Evolutionary conservation across 192 early-diverging fungal species (phyloP).

Genomic region (Linnemannia zychae): DNA sequence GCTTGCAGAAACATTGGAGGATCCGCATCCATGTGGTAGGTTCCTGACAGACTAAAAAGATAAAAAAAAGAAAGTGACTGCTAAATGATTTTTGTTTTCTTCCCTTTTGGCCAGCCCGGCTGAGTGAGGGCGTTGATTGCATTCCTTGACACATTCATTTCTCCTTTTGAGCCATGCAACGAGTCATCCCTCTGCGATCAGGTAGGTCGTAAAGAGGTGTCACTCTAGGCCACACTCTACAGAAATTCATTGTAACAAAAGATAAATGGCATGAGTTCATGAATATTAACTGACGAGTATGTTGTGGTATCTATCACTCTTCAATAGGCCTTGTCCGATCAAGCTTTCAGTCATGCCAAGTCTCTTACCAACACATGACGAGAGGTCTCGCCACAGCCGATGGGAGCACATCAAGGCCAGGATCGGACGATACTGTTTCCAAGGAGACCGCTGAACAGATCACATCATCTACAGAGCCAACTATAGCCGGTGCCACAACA

Average conservation of each 20-base stretch:
- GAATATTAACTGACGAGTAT: neutral
- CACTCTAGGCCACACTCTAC: neutral
- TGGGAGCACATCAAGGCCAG: neutral
- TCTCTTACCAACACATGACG: neutral
- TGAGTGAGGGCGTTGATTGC: neutral
- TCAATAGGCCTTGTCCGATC: neutral
- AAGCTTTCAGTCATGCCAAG: neutral
- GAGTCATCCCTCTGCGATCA: neutral
- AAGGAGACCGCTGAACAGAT: neutral
- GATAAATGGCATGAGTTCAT: too few relatives aligned
- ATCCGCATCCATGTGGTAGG: neutral
- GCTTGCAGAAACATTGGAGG: neutral
- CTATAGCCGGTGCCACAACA: neutral
- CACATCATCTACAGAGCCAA: neutral
- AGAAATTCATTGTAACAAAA: too few relatives aligned
- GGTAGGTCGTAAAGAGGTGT: neutral
- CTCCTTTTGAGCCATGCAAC: neutral
- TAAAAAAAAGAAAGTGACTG: neutral
- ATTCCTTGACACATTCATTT: neutral
- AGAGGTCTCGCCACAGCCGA: constrained; percentile 5
- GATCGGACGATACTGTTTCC: neutral
- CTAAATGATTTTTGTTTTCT: neutral
- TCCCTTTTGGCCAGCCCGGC: neutral
- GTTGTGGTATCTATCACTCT: neutral
- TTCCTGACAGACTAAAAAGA: neutral